Base-by-base conservation (phyloP, 768 basidiomycete species). In the Paxillus involutus region DNA sequence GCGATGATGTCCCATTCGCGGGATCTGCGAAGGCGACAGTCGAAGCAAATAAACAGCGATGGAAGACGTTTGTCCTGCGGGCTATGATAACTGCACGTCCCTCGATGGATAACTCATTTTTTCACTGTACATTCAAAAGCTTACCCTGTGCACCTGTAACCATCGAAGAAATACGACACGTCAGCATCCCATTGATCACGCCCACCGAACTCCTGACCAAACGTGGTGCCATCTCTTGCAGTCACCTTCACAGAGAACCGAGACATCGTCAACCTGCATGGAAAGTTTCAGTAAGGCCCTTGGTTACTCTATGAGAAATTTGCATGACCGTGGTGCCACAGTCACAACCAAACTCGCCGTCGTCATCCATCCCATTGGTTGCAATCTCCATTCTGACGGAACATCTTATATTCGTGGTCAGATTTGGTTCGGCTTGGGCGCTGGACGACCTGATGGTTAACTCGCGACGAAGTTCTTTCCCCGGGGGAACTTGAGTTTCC, bases 201-300 rank as follows among this genome's bases (percentile, higher is more conserved):
- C 24, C n/a, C 19, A 19, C 30, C 8, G 8, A 47, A 47, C 29
- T 53, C 64, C 80, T 50, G 51, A 90, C 90, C 90, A 93, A 41
- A 84, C 61, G 66, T 93, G 91, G 64, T 80, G 86, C 89, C 89
- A 91, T 53, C 74, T 79, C 16, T 74, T 74, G 68, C 91, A 91
- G n/a, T 77, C 81, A 9, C 83, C 84, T 55, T 91, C 88, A 62
- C 90, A 93, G 51, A 81, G 77, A 52, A 82, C 78, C 29, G 59
- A 63, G 21, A 79, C 75, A 57, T 86, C 86, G 29, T 85, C 83
- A 14, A 75, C 62, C 87, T 90, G 42, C 19, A 46, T 17, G 13
- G 40, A 12, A 54, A 32, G 1, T 45, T 36, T 63, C 29, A 55
- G 45, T 16, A 16, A 30, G 26, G 21, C 21, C 6, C 17, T 16